Percentiles rank a stretch among this genome's conserved stretches.
Conservation (phyloP, 2,329 filamentous ascomycete species). For the Penicillium glabrum region DNA sequence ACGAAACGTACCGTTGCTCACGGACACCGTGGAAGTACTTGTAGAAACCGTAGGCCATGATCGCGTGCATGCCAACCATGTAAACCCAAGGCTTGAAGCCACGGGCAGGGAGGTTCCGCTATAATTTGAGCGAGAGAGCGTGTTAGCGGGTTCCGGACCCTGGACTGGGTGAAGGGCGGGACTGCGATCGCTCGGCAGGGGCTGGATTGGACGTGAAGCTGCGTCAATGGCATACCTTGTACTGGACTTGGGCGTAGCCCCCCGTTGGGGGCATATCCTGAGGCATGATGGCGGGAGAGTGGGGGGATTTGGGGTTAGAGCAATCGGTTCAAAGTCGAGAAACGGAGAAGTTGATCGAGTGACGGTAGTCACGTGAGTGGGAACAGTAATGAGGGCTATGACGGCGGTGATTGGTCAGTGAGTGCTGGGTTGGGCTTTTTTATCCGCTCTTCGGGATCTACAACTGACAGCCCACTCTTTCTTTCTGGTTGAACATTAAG, state of each 20-base stretch:
- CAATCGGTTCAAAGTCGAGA: slow-evolving; percentile 9
- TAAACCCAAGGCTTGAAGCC: slow-evolving; percentile 84
- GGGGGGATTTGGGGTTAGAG: slow-evolving; percentile 21
- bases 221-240: slow-evolving; percentile 68
- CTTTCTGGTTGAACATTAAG: not conserved
- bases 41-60: slow-evolving; percentile 92
- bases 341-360: slow-evolving; percentile 30
- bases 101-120: slow-evolving; percentile 89
- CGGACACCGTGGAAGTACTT: slow-evolving; percentile 77
- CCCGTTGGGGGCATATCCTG: slow-evolving; percentile 96
- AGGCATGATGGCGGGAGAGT: slow-evolving; percentile 64
- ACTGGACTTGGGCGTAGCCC: slow-evolving; percentile 95
- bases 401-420: slow-evolving; percentile 28
- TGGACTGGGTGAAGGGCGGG: not conserved
- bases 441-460: slow-evolving; percentile 15
- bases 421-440: slow-evolving; percentile 13
- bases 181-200: not conserved
- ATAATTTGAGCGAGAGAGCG: slow-evolving; percentile 9
- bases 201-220: not conserved
- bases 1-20: slow-evolving; percentile 77
- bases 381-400: slow-evolving; percentile 33
- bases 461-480: slow-evolving; percentile 11
- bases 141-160: not conserved
- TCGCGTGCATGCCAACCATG: slow-evolving; percentile 70
- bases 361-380: slow-evolving; percentile 28